Conservation (phyloP, 2,329 filamentous ascomycete genomes). For the Cladosporium oxysporum region DNA sequence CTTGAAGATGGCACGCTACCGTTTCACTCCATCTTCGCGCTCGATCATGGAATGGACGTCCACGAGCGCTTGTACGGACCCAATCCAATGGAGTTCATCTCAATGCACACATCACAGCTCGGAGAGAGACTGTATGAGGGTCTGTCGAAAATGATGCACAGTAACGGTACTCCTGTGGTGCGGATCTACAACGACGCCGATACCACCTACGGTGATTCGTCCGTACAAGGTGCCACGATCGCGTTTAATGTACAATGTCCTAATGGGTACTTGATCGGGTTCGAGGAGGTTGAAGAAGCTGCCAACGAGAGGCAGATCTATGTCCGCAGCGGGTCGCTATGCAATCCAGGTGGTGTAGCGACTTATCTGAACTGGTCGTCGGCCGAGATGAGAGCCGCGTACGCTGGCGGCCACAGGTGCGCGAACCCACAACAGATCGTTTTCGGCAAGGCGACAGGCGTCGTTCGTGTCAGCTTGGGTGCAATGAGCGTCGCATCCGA, state of each 20-base stretch:
- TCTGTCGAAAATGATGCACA: constrained; percentile 53
- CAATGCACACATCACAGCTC: constrained; percentile 58
- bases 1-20: constrained; percentile 69
- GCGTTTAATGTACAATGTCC: constrained; percentile 62
- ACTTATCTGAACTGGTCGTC: constrained; percentile 52
- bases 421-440: constrained; percentile 56
- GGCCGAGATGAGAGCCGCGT: constrained; percentile 58
- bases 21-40: constrained; percentile 65
- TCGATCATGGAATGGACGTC: constrained; percentile 60
- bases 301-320: constrained; percentile 60
- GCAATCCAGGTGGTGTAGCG: constrained; percentile 56
- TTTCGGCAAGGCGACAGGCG: constrained; percentile 58
- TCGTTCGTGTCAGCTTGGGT: constrained; percentile 62
- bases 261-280: constrained; percentile 57
- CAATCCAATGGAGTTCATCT: constrained; percentile 60
- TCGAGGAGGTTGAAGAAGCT: constrained; percentile 58
- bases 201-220: constrained; percentile 53
- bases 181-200: constrained; percentile 57
- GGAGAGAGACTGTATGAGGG: constrained; percentile 52
- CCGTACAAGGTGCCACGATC: constrained; percentile 61
- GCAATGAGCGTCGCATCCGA: constrained; percentile 62
- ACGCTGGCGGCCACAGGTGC: constrained; percentile 60
- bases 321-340: constrained; percentile 60
- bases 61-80: constrained; percentile 59
- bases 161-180: constrained; percentile 55